Base-by-base conservation (phyloP, 805 yeast species). In the Hanseniaspora hatyaiensis region DNA sequence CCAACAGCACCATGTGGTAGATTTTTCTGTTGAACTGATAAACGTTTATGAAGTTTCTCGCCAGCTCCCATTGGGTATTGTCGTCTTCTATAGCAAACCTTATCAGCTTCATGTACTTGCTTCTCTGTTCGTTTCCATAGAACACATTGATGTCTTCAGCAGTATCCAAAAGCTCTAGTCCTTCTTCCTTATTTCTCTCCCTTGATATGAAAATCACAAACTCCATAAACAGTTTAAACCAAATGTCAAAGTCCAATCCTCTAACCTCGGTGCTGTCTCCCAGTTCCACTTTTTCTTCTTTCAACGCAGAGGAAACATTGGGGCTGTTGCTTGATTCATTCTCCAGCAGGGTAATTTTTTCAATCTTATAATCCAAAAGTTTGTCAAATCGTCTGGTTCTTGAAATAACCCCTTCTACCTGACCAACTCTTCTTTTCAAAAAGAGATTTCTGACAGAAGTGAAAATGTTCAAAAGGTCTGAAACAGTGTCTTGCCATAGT, bases 171-270 rank as follows among this genome's bases (percentile, higher is more conserved):
- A 86, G 75, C 38, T 80, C 74, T 40, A 73, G 63, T 6, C 94
- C 89, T 55, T 77, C 80, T 20, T 77, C 78, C 1, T 69, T 66
- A 44, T 70, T 67, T 50, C 77, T 82, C 57, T 70, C 73, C 51
- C 71, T 72, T 0, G 86, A 78, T 42, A 82, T 70, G 20, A 78
- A 70, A 30, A 89, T 61, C 0, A 94, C 79, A 55, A 82, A 77
- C 56, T 80, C 82, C 75, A 87, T 80, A 56, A 87, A 84, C 6
- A 89, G 66, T 52, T 74, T 77, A 61, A 86, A 86, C 98, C 98
- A 92, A 31, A 73, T 73, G 32, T 81, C 82, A 60, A 83, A 83
- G 3, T 70, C 65, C 18, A 87, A 64, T 0, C 95, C 96, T 50
- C 95, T 70, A 57, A 82, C 83, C 55, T 74, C 79, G 0, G 69